Conservation (phyloP, 352 stramenopile species). For the Thalassiosira mediterranea region DNA sequence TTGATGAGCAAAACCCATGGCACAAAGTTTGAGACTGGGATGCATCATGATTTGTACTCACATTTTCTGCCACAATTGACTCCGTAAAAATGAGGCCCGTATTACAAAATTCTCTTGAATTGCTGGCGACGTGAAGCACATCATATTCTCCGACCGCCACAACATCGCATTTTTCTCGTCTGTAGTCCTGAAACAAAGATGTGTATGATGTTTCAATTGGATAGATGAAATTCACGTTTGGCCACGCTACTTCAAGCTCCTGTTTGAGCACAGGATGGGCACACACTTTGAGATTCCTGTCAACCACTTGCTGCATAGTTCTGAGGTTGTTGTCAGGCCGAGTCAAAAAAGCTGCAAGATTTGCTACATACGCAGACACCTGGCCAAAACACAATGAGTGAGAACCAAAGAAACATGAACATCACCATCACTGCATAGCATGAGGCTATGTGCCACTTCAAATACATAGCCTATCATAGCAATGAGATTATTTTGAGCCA, state of each 20-base stretch:
- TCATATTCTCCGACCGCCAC: slow-evolving; percentile 32
- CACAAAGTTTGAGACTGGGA: no score
- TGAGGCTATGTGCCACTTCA: no score
- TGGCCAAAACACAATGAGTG: no score
- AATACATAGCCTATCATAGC: no score
- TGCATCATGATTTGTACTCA: no score
- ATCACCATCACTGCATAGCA: no score
- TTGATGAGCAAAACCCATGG: no score
- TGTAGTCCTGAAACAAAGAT: slow-evolving; percentile 31
- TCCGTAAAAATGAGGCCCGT: slow-evolving; percentile 28
- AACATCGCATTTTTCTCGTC: slow-evolving; percentile 17
- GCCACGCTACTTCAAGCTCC: slow-evolving; percentile 10
- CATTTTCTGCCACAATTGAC: slow-evolving; percentile 25
- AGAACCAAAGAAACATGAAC: no score
- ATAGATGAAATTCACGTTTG: slow-evolving; percentile 25
- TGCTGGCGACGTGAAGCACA: neutral
- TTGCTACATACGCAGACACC: slow-evolving; percentile 36
- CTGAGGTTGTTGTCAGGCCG: neutral
- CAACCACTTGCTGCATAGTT: slow-evolving; percentile 13
- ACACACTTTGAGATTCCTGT: neutral
- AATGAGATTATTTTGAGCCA: no score
- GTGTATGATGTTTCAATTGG: neutral
- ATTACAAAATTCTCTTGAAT: slow-evolving; percentile 18
- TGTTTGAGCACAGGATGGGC: slow-evolving; percentile 13
- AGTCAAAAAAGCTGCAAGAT: slow-evolving; percentile 39